Percentiles rank a stretch among this genome's conserved stretches.
phyloP scores from a whole-genome alignment of 192 early-diverging fungal species.

The Chytriomyces sp. region DNA sequence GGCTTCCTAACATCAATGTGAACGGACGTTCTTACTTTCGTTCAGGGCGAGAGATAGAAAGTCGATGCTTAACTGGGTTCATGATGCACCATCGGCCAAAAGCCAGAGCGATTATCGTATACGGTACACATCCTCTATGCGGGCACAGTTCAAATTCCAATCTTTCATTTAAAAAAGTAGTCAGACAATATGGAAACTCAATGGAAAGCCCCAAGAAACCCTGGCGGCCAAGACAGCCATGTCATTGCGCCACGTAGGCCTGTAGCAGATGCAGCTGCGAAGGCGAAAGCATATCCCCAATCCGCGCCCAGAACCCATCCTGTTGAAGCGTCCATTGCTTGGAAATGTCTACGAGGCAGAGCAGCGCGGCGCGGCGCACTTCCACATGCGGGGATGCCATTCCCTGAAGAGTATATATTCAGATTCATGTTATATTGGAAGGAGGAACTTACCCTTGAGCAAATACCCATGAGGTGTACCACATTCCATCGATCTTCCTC shows the following conservation, averaged over 20 bases:
- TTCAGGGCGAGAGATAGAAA: no score
- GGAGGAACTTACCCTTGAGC: background rate
- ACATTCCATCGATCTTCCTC: background rate
- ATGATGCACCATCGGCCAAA: no score
- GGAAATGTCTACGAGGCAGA: conserved; percentile 21
- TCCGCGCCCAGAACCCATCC: conserved; percentile 12
- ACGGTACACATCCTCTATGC: no score
- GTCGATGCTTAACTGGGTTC: no score
- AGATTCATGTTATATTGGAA: background rate
- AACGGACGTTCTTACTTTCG: no score
- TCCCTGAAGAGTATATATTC: background rate
- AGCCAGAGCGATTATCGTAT: no score
- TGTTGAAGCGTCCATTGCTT: background rate
- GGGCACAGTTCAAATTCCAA: no score
- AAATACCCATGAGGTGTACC: conserved; percentile 1
- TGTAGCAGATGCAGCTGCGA: conserved; percentile 19
- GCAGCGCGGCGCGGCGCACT: conserved; percentile 1
- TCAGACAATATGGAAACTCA: no score
- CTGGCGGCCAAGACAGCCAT: no score
- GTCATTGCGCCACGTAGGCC: background rate
- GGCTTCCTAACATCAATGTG: no score
- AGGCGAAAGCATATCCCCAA: conserved; percentile 12
- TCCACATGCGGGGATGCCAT: conserved; percentile 6
- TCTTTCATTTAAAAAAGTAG: no score
- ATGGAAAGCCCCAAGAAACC: no score